Base-by-base conservation (phyloP, 805 yeast species). In the Teunomyces atbi region DNA sequence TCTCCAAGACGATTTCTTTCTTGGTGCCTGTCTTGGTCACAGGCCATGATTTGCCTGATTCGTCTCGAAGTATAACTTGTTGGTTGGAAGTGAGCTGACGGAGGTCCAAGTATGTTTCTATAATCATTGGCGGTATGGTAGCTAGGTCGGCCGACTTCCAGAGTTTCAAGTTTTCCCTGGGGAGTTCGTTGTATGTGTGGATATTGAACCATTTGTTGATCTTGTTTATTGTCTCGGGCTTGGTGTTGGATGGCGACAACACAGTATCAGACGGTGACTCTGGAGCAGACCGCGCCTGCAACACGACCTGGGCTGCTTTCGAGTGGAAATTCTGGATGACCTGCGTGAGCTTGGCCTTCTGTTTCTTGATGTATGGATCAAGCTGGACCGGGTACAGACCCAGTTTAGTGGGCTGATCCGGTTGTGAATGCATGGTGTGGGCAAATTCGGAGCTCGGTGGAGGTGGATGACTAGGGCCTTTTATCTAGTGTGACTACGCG, bases 1-100 rank as follows among this genome's bases (percentile, higher is more conserved):
- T 76, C 60, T 94, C 99, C 47, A 94, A 68, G 2, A 94, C 97
- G n/a, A 94, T 79, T 64, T 92, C 98, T 57, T 86, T 86, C 57
- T 78, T 81, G 2, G 77, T 72, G 11, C 84, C 85, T 10, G 66
- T 61, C 48, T 75, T 79, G 7, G 84, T 71, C 10, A 83, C 83
- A 7, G 77, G 69, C 78, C 85, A 82, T 11, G 75, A 58, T 51
- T 73, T 72, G 19, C 75, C 78, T 6, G 74, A 73, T 3, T 73
- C 75, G 54, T 85, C 91, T 23, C 70, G 70, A 33, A 87, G 62
- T 28, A 82, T 76, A 26, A 87, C 72, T 16, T 81, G 71, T 51
- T 85, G 88, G 35, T 79, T 77, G 1, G 81, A 64, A 5, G 77
- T 65, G 41, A 86, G 61, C 18, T 69, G 74, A 18, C 87, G 68